Evolutionary conservation across 2,329 filamentous ascomycete species (phyloP), one percentile per base, ranked within the genome.

Genomic region (Thyridium curvatum): DNA sequence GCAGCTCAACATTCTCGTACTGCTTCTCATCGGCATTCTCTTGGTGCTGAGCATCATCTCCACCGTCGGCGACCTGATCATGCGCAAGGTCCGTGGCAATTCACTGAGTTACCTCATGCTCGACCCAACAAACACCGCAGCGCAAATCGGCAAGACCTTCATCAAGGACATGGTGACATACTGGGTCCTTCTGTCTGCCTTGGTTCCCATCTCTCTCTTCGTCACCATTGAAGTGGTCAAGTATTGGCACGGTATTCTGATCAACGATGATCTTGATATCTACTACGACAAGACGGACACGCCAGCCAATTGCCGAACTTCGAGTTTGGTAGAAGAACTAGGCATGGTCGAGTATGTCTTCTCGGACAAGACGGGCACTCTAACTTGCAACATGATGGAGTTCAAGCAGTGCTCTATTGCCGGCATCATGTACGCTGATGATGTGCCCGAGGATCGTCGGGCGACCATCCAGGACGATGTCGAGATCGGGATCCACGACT

Each of bases 291-390:
- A 88, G 58, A 95, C 84, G 1, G 90, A 98, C 53, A 98, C 91
- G 0, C 89, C 93, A 12, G 90, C 93, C 5, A 94, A 93, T 48
- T 98, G 93, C 63, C 80, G 93, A 52, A 98, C 93, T 1, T 97
- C 91, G 3, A 96, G 90, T 49, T 70, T 98, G 56, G 93, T 98
- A 10, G 93, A 98, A 65, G 94, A 98, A 56, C 68, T 98, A 33
- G 93, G 93, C 40, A 95, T 97, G 75, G 94, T 98, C 33, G 93
- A 97, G 56, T 98, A 94, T 54, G 93, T 98, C 47, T 98, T 98
- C 62, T 96, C 87, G 1, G 87, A 94, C 70, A 94, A 94, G 65
- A 94, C 87, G 0, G 87, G 87, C 42, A 94, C 87, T 3, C 66
- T 94, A 47, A 94, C 87, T 0, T 87, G 94, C 54, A 94, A 94